A percentile compares a stretch with the other conserved stretches of the same genome.
Conservation (phyloP, 1,284 basidiomycete genomes). For the Sporisorium scitamineum region DNA sequence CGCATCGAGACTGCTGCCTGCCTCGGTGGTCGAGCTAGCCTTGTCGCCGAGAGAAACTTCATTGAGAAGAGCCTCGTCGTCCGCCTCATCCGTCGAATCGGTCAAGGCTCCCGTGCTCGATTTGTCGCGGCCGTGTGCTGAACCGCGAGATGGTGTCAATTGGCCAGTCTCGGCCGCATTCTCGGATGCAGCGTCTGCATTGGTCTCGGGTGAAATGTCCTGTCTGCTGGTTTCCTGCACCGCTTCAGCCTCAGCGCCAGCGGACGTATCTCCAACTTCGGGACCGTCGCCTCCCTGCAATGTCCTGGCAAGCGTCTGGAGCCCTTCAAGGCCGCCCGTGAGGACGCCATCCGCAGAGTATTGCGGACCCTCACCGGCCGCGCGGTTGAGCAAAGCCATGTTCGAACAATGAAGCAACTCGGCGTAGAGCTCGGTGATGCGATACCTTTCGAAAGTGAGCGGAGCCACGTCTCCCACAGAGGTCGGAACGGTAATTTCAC, state of each 20-base stretch:
- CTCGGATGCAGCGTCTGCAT: neutral
- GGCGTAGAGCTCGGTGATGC: constrained; percentile 97
- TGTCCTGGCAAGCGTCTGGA: constrained; percentile 64
- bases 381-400: constrained; percentile 92
- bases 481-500: constrained; percentile 73
- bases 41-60: constrained; percentile 54
- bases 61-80: constrained; percentile 62
- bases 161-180: neutral
- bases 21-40: constrained; percentile 5
- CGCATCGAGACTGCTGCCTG: constrained; percentile 1
- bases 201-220: neutral
- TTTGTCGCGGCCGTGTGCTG: constrained; percentile 42
- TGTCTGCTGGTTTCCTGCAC: constrained; percentile 1
- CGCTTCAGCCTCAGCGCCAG: constrained; percentile 12
- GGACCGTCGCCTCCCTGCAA: constrained; percentile 61
- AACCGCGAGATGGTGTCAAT: neutral
- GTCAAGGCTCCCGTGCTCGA: constrained; percentile 47
- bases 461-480: constrained; percentile 74
- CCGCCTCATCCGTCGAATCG: constrained; percentile 58
- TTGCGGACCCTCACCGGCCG: constrained; percentile 60
- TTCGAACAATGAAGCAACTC: constrained; percentile 98
- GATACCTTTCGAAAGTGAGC: constrained; percentile 92
- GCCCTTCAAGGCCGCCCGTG: constrained; percentile 66
- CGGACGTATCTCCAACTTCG: constrained; percentile 33
- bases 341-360: constrained; percentile 64